phyloP scores from a whole-genome alignment of 169 alveolate genomes.

The Cryptosporidium tyzzeri region DNA sequence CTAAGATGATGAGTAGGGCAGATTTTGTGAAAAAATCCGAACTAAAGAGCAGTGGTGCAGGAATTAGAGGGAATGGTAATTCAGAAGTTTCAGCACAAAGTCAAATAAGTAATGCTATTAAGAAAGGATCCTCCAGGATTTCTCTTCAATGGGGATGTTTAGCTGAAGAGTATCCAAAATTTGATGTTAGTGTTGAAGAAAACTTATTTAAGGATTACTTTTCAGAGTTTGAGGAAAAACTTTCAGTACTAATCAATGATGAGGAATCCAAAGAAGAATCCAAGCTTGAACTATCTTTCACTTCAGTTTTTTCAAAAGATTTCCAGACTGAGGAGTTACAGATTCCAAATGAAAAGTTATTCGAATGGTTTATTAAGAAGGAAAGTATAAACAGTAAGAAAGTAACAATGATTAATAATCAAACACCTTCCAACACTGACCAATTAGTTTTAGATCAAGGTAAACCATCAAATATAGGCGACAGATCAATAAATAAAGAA shows the following conservation, averaged over 20 bases:
- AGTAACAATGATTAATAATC: not conserved
- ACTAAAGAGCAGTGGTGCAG: not conserved
- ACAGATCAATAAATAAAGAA: not conserved
- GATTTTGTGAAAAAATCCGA: slow-evolving; percentile 33
- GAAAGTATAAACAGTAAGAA: not conserved
- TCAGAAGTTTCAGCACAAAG: not conserved
- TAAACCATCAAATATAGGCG: not conserved
- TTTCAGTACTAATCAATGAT: not conserved
- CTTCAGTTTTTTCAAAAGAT: slow-evolving; percentile 38
- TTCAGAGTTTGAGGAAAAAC: slow-evolving; percentile 44
- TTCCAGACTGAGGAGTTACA: not conserved
- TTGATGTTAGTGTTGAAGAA: slow-evolving; percentile 10
- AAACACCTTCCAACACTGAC: not conserved
- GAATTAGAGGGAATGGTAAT: not conserved
- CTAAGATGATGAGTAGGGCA: slow-evolving; percentile 58
- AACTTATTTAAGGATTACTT: slow-evolving; percentile 29
- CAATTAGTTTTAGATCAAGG: not conserved
- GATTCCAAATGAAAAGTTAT: slow-evolving; percentile 43
- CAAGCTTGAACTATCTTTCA: slow-evolving; percentile 13
- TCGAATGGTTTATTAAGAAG: slow-evolving; percentile 66
- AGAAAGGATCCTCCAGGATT: slow-evolving; percentile 22
- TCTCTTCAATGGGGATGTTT: slow-evolving; percentile 72
- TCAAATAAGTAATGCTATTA: not conserved
- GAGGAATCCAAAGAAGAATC: not conserved
- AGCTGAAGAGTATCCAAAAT: slow-evolving; percentile 44